phyloP scores from a whole-genome alignment of 2,329 filamentous ascomycete genomes.

The Fusarium poae region DNA sequence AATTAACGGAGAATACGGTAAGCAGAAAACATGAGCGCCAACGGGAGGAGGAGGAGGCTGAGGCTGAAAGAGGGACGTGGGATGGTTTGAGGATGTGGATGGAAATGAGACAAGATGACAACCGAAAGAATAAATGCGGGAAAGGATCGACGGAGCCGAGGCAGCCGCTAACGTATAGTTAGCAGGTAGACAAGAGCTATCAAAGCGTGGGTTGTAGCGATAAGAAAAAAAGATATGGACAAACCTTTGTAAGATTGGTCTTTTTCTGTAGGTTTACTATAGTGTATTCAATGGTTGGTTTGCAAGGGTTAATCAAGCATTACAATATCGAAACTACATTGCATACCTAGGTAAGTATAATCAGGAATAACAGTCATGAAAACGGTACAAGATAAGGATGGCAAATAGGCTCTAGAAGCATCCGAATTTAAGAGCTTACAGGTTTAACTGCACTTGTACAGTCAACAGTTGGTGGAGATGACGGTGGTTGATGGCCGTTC shows the following conservation, averaged over 20 bases:
- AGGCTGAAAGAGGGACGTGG: constrained; percentile 7
- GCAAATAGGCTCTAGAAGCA: constrained; percentile 3
- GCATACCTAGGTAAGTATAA: background rate
- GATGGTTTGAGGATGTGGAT: constrained; percentile 12
- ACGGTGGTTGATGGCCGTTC: constrained; percentile 36
- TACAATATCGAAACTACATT: background rate
- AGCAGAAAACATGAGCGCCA: background rate
- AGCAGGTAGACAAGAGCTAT: constrained; percentile 1
- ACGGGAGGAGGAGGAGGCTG: constrained; percentile 11
- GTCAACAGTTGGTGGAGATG: constrained; percentile 9
- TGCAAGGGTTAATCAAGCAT: constrained; percentile 21
- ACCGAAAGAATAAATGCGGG: constrained; percentile 17
- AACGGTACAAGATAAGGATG: constrained; percentile 1
- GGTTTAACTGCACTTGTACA: background rate
- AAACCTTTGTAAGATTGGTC: constrained; percentile 16
- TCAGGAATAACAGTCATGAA: constrained; percentile 5
- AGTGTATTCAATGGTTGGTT: constrained; percentile 4
- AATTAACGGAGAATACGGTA: constrained; percentile 15
- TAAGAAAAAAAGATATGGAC: constrained; percentile 11
- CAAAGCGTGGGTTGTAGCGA: constrained; percentile 8
- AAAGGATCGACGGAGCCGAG: constrained; percentile 39
- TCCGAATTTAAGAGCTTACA: background rate
- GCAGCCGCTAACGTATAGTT: constrained; percentile 21
- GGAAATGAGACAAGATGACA: constrained; percentile 21
- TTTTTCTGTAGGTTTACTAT: background rate